phyloP scores from a whole-genome alignment of 2,329 filamentous ascomycete genomes.

The Achaetomium macrosporum region DNA sequence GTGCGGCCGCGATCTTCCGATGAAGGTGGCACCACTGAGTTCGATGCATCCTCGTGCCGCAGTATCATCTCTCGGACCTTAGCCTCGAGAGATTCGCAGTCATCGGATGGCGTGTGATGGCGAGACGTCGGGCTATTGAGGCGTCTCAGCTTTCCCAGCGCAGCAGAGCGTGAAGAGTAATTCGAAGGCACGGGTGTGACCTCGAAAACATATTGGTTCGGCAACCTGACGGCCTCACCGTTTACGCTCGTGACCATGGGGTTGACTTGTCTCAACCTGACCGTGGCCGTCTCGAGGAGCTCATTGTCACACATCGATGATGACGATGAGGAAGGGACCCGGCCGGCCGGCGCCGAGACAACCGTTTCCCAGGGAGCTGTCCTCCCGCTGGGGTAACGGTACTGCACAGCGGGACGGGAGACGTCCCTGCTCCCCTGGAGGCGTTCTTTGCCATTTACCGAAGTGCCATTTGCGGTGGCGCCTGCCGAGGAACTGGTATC shows the following conservation, averaged over 20 bases:
- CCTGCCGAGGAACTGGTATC: slow-evolving; percentile 6
- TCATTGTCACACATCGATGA: slow-evolving; percentile 5
- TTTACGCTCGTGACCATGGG: slow-evolving; percentile 19
- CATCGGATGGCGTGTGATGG: slow-evolving; percentile 7
- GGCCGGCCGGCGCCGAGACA: slow-evolving; percentile 15
- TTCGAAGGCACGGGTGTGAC: slow-evolving; percentile 5
- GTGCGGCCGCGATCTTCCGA: no score
- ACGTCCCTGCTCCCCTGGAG: slow-evolving; percentile 4
- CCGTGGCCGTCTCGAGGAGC: slow-evolving; percentile 7
- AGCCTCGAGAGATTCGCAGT: slow-evolving; percentile 3
- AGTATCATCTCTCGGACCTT: slow-evolving; percentile 5
- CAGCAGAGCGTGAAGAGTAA: neutral
- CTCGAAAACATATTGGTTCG: slow-evolving; percentile 21
- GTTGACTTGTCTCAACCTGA: slow-evolving; percentile 17
- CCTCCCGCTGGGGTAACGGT: slow-evolving; percentile 8
- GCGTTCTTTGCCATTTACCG: neutral
- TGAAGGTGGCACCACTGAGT: neutral
- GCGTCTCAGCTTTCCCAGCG: slow-evolving; percentile 13
- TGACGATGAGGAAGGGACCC: neutral
- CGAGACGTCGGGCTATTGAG: slow-evolving; percentile 1
- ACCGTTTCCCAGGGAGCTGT: slow-evolving; percentile 18
- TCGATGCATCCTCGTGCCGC: neutral
- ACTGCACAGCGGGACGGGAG: neutral
- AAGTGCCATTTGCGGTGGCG: neutral
- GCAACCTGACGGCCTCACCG: slow-evolving; percentile 17